Base-by-base conservation (phyloP, 306 rosid genomes). In the Mimosa pudica region DNA sequence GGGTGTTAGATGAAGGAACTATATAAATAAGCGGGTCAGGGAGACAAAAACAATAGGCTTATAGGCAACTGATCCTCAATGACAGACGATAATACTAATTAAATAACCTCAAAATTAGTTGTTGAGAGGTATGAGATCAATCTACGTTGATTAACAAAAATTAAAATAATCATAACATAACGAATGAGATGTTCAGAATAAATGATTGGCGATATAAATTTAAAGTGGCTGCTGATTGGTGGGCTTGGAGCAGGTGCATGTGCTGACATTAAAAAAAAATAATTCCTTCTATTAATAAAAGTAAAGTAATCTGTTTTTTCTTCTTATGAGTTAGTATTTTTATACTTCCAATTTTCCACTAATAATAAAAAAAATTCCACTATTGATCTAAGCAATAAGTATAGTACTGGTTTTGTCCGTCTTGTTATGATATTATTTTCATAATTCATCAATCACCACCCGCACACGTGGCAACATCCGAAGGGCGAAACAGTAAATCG, bases 171-270 rank as follows among this genome's bases (percentile, higher is more conserved):
- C 2, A 44, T 9, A 45, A 24, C 48, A 68, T 10, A 72, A 36
- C 32, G 68, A 60, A 49, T 13, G 70, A 44, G 63, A 52, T 64
- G 57, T 71, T 64, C 55, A 63, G 79, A 55, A 66, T 72, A 82
- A 82, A 77, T 82, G 82, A 82, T 82, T 72, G 85, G 71, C 5
- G 74, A 71, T 62, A 9, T 4, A 58, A 41, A 20, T 45, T 7
- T 42, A 18, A 63, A 71, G 55, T 33, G 11, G 78, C 57, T 41
- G 55, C 35, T 71, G 7, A 32, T 63, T 71, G 85, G 70, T 71
- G 42, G 61, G 58, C 11, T 17, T 2, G 70, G 70, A 8, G 48
- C 20, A 36, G 79, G 58, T 51, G 6, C 73, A 49, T 6, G 33
- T 18, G 75, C 36, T 57, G 16, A 2, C 36, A 60, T 24, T 60